Conservation (phyloP, 2,329 filamentous ascomycete genomes). For the Fusarium graminum region DNA sequence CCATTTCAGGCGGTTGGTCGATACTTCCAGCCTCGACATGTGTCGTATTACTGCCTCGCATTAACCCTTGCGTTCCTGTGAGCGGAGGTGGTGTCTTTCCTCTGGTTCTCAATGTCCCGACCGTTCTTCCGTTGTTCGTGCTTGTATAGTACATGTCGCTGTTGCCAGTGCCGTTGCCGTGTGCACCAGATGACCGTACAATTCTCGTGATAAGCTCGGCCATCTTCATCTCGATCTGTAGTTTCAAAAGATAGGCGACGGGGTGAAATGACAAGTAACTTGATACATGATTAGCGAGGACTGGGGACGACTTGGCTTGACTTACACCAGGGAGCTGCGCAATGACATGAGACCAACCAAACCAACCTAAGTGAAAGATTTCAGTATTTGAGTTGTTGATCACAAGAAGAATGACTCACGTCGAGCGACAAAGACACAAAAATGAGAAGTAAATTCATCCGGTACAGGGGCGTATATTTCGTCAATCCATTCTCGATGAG, state of each 20-base stretch:
- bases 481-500: constrained; percentile 62
- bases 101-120: background rate
- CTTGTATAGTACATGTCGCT: constrained; percentile 29
- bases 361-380: constrained; percentile 17
- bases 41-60: constrained; percentile 4
- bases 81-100: background rate
- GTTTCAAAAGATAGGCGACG: constrained; percentile 62
- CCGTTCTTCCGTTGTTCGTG: background rate
- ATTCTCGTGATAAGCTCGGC: constrained; percentile 61
- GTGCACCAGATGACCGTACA: constrained; percentile 17
- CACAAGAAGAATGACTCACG: background rate
- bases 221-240: constrained; percentile 66
- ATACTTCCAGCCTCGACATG: constrained; percentile 26
- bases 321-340: constrained; percentile 46
- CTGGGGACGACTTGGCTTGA: fast-evolving
- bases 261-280: constrained; percentile 57
- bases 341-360: constrained; percentile 50
- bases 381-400: background rate
- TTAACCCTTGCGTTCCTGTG: constrained; percentile 1
- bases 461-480: constrained; percentile 62
- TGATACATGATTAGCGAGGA: background rate
- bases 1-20: constrained; percentile 19
- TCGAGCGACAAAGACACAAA: constrained; percentile 48
- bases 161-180: constrained; percentile 10
- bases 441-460: constrained; percentile 49